Evolutionary conservation across 1,139 yeast genomes (phyloP), one percentile per base, ranked within the genome.

Genomic region (Diutina sp.): DNA sequence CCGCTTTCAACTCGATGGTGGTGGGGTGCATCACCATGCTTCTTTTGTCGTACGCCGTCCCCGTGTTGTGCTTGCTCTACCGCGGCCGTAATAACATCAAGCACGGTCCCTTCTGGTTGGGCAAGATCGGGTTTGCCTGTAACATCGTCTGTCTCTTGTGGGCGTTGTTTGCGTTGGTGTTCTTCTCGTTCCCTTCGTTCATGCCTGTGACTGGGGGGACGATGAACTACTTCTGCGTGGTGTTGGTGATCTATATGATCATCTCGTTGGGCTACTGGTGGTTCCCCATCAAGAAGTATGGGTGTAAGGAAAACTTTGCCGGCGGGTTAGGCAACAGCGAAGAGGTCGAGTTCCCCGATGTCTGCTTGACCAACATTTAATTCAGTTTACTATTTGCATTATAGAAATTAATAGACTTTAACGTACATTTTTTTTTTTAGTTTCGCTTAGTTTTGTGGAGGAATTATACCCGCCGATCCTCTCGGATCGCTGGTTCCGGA

Each of bases 51-150:
- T 80, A 80, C 63, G 62, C 75, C 54, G 76, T 80, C 52, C 84
- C 85, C 35, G 71, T 75, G n/a, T 59, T 66, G 29, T 80, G 86
- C 63, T 70, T 85, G 61, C 70, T 85, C 56, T 65, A 69, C 63
- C 76, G 79, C 62, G 87, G 85, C 55, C 78, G 90, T 69, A 65
- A 79, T 61, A 78, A 73, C 61, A 82, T 85, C 63, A 74, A 71
- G 60, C 86, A 81, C 64, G 91, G 91, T 47, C 88, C 90, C 45
- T 83, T 83, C 66, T 83, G 87, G 87, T 78, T 79, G 63, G 90
- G 90, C 16, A 74, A 76, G 59, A 57, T 82, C 60, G 91, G 93
- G 38, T 64, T 74, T 2, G 66, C 81, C 59, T 73, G 83, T 58
- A 84, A 85, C 67, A 66, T 80, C 45, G 67, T 84, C 46, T 73